Conservation (phyloP, 164 flowering plant genomes). For the Houttuynia cordata region DNA sequence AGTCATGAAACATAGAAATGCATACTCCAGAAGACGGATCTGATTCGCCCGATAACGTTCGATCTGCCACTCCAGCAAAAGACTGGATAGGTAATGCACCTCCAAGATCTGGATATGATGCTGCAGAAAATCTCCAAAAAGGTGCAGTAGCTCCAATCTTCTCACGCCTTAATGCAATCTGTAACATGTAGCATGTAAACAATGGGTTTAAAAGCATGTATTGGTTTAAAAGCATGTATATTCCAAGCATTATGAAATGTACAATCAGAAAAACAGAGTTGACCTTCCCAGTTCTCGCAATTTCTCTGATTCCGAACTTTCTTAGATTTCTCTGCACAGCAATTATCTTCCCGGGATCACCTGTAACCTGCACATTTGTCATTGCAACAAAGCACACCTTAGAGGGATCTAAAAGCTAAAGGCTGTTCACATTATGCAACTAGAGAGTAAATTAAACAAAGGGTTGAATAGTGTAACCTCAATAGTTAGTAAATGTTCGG, state of each 20-base stretch:
- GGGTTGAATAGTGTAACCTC: conserved; percentile 43
- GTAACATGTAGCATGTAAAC: conserved; percentile 9
- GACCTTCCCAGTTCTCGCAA: conserved; percentile 97
- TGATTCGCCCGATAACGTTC: conserved; percentile 11
- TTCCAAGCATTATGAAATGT: too few relatives aligned
- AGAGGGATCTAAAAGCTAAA: background rate
- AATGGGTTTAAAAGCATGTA: conserved; percentile 1
- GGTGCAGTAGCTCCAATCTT: conserved; percentile 87
- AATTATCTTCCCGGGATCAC: conserved; percentile 97
- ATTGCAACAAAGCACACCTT: conserved; percentile 1
- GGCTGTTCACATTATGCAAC: background rate
- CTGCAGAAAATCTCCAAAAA: conserved; percentile 95
- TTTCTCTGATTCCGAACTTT: conserved; percentile 82
- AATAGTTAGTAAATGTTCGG: conserved; percentile 66
- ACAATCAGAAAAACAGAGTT: background rate
- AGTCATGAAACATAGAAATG: background rate
- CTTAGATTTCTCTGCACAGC: conserved; percentile 64
- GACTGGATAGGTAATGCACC: conserved; percentile 20
- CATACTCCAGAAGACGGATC: conserved; percentile 43
- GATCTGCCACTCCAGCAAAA: conserved; percentile 10
- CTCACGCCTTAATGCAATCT: conserved; percentile 92
- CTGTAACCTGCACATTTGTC: conserved; percentile 58
- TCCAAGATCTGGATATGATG: conserved; percentile 92
- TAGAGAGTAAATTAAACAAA: background rate
- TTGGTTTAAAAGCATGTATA: too few relatives aligned